Base-by-base conservation (phyloP, 2,329 filamentous ascomycete genomes). In the Penicillium olsonii region DNA sequence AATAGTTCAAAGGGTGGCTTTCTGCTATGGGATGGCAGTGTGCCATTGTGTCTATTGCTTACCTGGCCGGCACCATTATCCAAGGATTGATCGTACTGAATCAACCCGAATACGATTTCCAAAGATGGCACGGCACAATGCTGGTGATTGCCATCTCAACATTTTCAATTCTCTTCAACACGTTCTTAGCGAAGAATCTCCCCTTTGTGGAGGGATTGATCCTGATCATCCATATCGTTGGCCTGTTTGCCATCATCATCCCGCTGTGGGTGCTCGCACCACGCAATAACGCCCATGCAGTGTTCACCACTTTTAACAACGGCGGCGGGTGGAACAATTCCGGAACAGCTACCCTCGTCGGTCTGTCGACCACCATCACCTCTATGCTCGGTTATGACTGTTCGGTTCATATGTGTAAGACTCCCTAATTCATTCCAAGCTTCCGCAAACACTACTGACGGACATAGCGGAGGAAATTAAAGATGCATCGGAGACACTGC, bases 401-500 rank as follows among this genome's bases (percentile, higher is more conserved):
- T 49, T 66, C 70, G 1, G 73, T 74, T n/a, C 73, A 76, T 55
- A 75, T 76, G 73, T 70, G 72, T 75, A 67, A 56, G 68, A 29
- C 29, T 18, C 22, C 4, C 12, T 20, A 5, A 9, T 62, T 18
- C n/a, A n/a, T n/a, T n/a, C n/a, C n/a, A n/a, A n/a, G 7, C 18
- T 2, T 24, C 8, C 14, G 12, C 31, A n/a, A 12, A 14, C 24
- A 24, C 18, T 47, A 5, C 10, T 38, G 19, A 42, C 53, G 58
- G 45, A 61, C 22, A 5, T 43, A 71, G 71, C 68, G 4, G 72
- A 74, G 49, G 72, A 74, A 47, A 68, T 74, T 37, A 68, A 69
- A 42, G 68, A 82, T 44, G 76, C 81, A 0, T 73, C 78, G 1
- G 63, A 72, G 1, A 75, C 75, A 0, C 72, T 84, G 0, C 81